These are phyloP conservation scores for Diaporthe sp. DNA, from an alignment of 2,329 filamentous ascomycete genomes.

Conservation along the genomic window DNA sequence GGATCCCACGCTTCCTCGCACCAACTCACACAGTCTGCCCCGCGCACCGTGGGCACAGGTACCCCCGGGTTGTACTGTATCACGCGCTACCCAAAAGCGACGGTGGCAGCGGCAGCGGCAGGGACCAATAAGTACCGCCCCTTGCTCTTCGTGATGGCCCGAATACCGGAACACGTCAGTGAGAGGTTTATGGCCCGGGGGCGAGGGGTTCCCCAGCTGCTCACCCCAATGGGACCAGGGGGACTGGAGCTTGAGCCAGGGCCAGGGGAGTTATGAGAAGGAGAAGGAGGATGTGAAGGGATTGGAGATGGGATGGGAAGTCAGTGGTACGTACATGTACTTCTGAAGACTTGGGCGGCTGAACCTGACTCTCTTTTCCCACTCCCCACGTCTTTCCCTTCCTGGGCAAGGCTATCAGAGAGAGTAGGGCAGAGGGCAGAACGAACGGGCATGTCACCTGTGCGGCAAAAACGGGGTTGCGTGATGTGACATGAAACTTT, in stretches of 20 bases:
- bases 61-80: neutral
- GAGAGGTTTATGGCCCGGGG: neutral
- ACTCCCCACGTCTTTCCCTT: neutral
- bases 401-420: neutral
- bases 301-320: neutral
- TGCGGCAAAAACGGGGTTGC: constrained; percentile 5
- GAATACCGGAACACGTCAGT: constrained; percentile 14
- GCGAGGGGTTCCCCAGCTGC: neutral
- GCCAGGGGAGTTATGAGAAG: neutral
- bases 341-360: neutral
- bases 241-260: neutral
- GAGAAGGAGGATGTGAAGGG: neutral
- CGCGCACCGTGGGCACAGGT: constrained; percentile 28
- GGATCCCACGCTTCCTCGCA: neutral
- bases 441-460: constrained; percentile 1
- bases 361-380: neutral
- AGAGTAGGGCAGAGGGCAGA: neutral
- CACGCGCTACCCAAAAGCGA: neutral
- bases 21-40: neutral
- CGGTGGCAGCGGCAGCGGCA: neutral
- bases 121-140: neutral
- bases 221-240: neutral
- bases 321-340: neutral
- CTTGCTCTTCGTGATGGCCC: neutral
- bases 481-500: constrained; percentile 36